Evolutionary conservation across 164 flowering plant species (phyloP).

Genomic region (Saururus chinensis): DNA sequence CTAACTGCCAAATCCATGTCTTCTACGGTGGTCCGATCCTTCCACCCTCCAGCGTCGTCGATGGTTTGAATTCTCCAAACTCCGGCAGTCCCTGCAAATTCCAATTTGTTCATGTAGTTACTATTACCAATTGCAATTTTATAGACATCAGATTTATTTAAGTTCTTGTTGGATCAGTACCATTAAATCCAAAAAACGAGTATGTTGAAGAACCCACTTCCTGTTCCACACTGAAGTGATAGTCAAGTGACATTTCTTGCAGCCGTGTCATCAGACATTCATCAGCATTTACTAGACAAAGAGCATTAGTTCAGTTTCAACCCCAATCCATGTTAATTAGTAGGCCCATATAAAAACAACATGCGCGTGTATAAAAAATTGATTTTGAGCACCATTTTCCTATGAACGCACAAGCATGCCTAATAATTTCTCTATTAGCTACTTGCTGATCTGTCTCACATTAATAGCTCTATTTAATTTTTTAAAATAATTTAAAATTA

Average conservation of each 20-base stretch:
- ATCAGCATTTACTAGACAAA: constrained; percentile 40
- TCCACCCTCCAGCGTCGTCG: constrained; percentile 74
- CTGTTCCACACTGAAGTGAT: constrained; percentile 66
- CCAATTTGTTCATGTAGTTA: not conserved
- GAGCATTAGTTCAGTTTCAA: too few relatives aligned
- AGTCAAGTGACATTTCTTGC: constrained; percentile 66
- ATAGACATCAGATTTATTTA: not conserved
- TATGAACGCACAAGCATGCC: too few relatives aligned
- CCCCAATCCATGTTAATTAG: too few relatives aligned
- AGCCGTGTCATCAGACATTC: constrained; percentile 61
- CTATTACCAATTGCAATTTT: not conserved
- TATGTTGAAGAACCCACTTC: constrained; percentile 69
- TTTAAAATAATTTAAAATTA: too few relatives aligned
- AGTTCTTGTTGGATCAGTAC: constrained; percentile 17
- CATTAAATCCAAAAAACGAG: constrained; percentile 67
- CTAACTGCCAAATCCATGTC: constrained; percentile 79
- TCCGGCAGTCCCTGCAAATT: constrained; percentile 57
- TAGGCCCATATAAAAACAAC: too few relatives aligned
- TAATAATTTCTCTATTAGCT: too few relatives aligned
- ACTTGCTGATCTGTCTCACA: too few relatives aligned
- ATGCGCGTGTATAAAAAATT: too few relatives aligned
- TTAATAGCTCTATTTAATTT: too few relatives aligned
- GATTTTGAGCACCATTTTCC: too few relatives aligned
- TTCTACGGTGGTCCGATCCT: constrained; percentile 68
- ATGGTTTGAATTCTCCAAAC: constrained; percentile 60